Conservation (phyloP, 441 rosid species). For the Mallotus japonicus region DNA sequence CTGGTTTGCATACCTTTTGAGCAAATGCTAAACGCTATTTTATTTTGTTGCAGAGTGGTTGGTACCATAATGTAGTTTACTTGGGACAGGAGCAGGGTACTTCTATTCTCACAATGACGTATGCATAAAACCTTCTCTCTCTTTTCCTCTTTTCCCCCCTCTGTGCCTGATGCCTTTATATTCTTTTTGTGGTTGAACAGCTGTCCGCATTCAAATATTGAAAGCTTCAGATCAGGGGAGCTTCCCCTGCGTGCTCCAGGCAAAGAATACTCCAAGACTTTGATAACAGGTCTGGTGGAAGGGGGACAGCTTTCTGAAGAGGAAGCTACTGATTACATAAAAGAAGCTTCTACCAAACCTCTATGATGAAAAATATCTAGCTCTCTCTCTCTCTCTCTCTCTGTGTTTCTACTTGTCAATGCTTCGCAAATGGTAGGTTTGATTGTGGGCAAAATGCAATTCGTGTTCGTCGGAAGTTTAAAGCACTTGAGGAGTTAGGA, state of each 20-base stretch:
- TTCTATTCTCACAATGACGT: constrained; percentile 89
- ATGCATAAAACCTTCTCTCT: constrained; percentile 20
- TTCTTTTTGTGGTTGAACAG: constrained; percentile 33
- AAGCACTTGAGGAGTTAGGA: background rate
- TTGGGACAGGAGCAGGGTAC: constrained; percentile 58
- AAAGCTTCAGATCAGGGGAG: constrained; percentile 52
- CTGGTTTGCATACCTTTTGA: background rate
- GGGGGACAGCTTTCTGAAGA: constrained; percentile 60
- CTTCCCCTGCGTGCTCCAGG: constrained; percentile 47
- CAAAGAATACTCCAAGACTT: constrained; percentile 45
- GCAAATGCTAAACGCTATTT: background rate
- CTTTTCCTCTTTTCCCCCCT: background rate
- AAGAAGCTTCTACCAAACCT: constrained; percentile 51
- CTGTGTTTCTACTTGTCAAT: background rate
- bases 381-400: background rate
- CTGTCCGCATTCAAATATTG: constrained; percentile 41
- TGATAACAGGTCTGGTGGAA: constrained; percentile 73
- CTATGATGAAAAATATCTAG: constrained; percentile 24
- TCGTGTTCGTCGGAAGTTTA: background rate
- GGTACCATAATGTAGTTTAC: constrained; percentile 74
- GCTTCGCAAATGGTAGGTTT: background rate
- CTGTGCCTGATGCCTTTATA: background rate
- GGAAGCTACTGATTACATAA: constrained; percentile 62
- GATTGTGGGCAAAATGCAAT: background rate
- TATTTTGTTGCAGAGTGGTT: constrained; percentile 46